Percentiles rank a stretch among this genome's conserved stretches.
These are phyloP conservation scores for Boletus vermiculosoides DNA, from an alignment of 768 basidiomycete genomes.

Conservation along the genomic window DNA sequence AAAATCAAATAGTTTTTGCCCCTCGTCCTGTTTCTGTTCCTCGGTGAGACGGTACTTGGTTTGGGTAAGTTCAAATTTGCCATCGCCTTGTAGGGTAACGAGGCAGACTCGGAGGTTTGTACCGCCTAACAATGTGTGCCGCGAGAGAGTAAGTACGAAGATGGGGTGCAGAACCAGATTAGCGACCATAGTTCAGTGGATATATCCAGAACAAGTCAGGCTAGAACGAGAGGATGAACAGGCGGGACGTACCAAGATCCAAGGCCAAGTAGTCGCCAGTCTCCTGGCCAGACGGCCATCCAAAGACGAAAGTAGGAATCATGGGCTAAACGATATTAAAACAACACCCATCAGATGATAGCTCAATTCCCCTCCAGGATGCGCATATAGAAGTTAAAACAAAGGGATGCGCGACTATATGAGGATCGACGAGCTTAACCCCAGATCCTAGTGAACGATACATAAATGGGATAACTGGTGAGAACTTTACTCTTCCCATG, in stretches of 20 bases:
- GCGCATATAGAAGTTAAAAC: conserved; percentile 2
- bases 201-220: background rate
- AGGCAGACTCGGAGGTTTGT: conserved; percentile 99
- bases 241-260: conserved; percentile 64
- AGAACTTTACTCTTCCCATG: background rate
- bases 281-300: conserved; percentile 91
- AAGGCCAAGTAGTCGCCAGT: conserved; percentile 87
- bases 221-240: background rate
- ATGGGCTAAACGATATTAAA: conserved; percentile 57
- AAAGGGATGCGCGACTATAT: background rate
- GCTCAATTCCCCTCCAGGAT: background rate
- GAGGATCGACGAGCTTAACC: background rate
- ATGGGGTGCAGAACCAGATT: background rate
- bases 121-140: conserved; percentile 54
- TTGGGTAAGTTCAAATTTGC: conserved; percentile 97
- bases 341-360: conserved; percentile 10
- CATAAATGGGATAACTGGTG: background rate
- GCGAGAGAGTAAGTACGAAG: background rate
- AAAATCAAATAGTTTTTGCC: conserved; percentile 93
- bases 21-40: conserved; percentile 98
- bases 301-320: conserved; percentile 97
- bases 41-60: conserved; percentile 96
- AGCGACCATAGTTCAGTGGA: background rate
- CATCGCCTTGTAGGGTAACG: conserved; percentile 85
- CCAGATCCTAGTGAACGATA: background rate